Base-by-base conservation (phyloP, 352 stramenopile species). In the Phytopythium mirpurense region DNA sequence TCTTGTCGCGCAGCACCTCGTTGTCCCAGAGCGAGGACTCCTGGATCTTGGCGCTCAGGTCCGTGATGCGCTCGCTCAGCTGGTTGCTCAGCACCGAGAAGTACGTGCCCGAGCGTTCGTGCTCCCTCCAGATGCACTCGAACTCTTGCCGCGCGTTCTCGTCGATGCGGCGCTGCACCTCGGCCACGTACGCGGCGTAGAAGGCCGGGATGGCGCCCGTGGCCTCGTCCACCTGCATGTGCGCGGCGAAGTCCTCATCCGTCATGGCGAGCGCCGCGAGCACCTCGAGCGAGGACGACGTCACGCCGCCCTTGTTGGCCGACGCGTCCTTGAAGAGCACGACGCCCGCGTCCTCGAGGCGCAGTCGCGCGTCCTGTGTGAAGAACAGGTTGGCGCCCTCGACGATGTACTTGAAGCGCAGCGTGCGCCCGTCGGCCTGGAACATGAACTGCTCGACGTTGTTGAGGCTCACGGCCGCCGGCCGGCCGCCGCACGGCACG, bases 311-410 rank as follows among this genome's bases (percentile, higher is more conserved):
- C 67, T 94, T 94, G 72, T 94, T 94, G 42, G 83, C 81, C 47
- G 94, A 98, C 1, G 90, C 97, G 63, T 99, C 96, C 78, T 99
- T 99, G 57, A 96, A 96, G 62, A 99, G 94, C 9, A 98, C 78
- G 29, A 99, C 95, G 35, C 95, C 94, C 11, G 92, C 96, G 51
- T 98, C 84, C 34, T 98, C 86, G 5, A 99, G 75, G 47, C 82
- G 81, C 51, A 97, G 67, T 44, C 97, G 87, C 14, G 97, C 97
- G 67, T 98, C 95, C 48, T 92, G 81, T 19, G 93, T 98, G 56
- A 98, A 85, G 71, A 99, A 98, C 26, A 99, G 74, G 75, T 99
- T 99, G 42, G 96, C 96, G 19, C 95, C 96, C 72, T 99, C 97
- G 2, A 99, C 96, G 51, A 99, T 98, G 56, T 98, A 88, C 57